Evolutionary conservation across 192 early-diverging fungal genomes (phyloP).

Genomic region (Rhizoclosmatium sp.): DNA sequence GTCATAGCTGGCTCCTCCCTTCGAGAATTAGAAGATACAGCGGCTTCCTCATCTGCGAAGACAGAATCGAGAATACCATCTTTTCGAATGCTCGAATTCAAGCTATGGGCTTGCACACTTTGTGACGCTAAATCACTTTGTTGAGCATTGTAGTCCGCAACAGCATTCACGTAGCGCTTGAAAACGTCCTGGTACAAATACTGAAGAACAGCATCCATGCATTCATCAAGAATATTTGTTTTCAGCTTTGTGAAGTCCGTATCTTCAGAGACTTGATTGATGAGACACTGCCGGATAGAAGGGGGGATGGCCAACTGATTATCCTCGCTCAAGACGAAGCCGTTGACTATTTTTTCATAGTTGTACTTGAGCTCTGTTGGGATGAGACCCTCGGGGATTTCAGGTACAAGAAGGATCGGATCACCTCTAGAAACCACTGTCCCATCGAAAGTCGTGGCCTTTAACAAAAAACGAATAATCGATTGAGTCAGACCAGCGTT

Average conservation of each 20-base stretch:
- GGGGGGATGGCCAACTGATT: background rate
- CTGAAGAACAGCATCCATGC: conserved; percentile 4
- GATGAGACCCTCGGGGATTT: background rate
- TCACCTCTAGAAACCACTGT: background rate
- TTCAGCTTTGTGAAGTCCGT: background rate
- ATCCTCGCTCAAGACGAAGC: background rate
- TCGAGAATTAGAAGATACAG: background rate
- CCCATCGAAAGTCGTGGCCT: background rate
- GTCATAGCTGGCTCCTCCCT: background rate
- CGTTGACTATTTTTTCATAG: conserved; percentile 11
- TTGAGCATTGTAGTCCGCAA: background rate
- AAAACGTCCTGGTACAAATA: conserved; percentile 21
- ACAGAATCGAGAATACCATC: background rate
- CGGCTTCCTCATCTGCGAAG: background rate
- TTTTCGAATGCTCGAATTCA: background rate
- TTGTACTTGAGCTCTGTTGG: conserved; percentile 3
- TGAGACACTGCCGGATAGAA: background rate
- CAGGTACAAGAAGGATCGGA: background rate
- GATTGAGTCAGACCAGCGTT: conserved; percentile 24
- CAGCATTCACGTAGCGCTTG: background rate
- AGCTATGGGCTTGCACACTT: background rate
- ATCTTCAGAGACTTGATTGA: background rate
- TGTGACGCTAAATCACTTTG: background rate
- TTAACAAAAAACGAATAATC: conserved; percentile 20
- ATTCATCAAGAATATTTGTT: conserved; percentile 11